Evolutionary conservation across 2,329 filamentous ascomycete genomes (phyloP).

Genomic region (Ophiostoma tasmaniense): DNA sequence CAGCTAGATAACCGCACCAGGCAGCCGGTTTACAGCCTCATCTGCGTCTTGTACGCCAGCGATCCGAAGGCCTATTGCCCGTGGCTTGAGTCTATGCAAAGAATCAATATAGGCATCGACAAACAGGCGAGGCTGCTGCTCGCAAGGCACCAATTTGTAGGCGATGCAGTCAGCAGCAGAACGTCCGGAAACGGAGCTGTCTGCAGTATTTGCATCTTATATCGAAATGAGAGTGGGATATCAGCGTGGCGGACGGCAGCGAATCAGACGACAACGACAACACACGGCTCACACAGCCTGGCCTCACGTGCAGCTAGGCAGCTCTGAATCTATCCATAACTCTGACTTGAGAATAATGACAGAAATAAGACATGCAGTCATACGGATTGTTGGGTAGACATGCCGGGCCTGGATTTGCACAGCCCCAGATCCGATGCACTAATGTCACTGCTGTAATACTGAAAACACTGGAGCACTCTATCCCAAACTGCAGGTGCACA

Average conservation of each 20-base stretch:
- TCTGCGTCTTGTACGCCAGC: background rate
- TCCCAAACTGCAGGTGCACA: background rate
- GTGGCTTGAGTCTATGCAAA: background rate
- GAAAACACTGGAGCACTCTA: background rate
- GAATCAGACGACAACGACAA: background rate
- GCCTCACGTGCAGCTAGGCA: background rate
- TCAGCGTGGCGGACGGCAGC: background rate
- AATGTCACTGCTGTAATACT: background rate
- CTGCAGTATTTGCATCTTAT: too few relatives aligned
- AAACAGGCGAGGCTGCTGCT: background rate
- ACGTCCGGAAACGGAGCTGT: background rate
- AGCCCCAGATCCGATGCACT: background rate
- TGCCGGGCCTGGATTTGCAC: background rate
- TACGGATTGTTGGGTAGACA: background rate
- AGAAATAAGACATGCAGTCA: background rate
- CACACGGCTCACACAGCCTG: background rate
- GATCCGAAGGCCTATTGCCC: background rate
- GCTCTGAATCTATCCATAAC: background rate
- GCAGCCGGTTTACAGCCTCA: background rate
- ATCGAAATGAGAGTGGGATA: background rate
- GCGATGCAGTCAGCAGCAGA: background rate
- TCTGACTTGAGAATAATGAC: background rate
- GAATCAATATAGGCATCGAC: background rate
- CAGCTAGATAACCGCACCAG: background rate
- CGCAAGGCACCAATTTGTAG: background rate